phyloP scores from a whole-genome alignment of 192 early-diverging fungal species.

The Jimgerdemannia flammicorona region DNA sequence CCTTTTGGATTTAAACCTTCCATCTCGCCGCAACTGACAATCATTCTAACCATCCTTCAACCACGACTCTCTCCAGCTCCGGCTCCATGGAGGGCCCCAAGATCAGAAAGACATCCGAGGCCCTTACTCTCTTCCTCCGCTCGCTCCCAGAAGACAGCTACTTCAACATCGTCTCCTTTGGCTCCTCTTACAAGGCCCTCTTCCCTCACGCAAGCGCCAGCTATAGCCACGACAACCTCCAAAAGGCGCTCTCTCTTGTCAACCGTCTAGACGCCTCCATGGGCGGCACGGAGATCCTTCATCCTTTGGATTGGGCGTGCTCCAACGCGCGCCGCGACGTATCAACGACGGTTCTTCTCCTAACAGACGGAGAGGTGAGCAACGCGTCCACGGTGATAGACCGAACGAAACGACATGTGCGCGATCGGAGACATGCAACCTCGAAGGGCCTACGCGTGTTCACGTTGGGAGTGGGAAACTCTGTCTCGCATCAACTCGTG shows the following conservation, averaged over 20 bases:
- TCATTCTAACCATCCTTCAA: slow-evolving; percentile 1
- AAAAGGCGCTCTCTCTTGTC: slow-evolving; percentile 26
- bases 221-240: slow-evolving; percentile 32
- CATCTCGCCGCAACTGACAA: background rate
- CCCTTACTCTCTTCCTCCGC: slow-evolving; percentile 40
- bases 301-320: slow-evolving; percentile 28
- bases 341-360: slow-evolving; percentile 34
- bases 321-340: slow-evolving; percentile 22
- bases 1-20: background rate
- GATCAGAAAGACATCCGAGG: slow-evolving; percentile 31
- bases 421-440: background rate
- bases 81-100: slow-evolving; percentile 46
- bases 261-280: slow-evolving; percentile 23
- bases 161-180: slow-evolving; percentile 53
- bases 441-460: slow-evolving; percentile 31
- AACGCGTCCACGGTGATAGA: slow-evolving; percentile 34
- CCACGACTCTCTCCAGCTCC: slow-evolving; percentile 25
- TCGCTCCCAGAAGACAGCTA: slow-evolving; percentile 40
- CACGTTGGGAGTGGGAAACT: slow-evolving; percentile 41
- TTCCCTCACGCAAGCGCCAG: slow-evolving; percentile 27
- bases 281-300: slow-evolving; percentile 27
- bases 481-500: slow-evolving; percentile 46
- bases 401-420: slow-evolving; percentile 16
- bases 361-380: slow-evolving; percentile 49
- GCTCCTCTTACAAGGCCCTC: slow-evolving; percentile 22